Evolutionary conservation across 345 rosid species (phyloP).

Genomic region (Leavenworthia alabamica): DNA sequence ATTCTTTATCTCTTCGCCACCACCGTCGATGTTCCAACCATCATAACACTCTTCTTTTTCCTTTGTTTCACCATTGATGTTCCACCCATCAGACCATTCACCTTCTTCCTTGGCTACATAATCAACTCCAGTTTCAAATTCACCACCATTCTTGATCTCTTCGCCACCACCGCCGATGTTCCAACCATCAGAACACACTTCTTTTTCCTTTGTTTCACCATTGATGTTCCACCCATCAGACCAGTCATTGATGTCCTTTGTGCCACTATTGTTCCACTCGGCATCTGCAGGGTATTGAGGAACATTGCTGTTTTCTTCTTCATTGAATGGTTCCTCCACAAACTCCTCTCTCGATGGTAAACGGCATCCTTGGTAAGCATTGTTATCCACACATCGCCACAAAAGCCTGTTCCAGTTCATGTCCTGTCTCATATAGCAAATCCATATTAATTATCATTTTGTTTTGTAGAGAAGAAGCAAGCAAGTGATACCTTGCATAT

Average conservation of each 20-base stretch:
- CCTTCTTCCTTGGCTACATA: slow-evolving; percentile 7
- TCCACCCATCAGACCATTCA: slow-evolving; percentile 46
- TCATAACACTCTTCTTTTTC: slow-evolving; percentile 49
- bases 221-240: no score
- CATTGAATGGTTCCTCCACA: slow-evolving; percentile 21
- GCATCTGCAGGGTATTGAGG: slow-evolving; percentile 19
- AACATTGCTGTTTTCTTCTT: slow-evolving; percentile 26
- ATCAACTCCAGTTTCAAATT: background rate
- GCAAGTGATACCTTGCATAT: slow-evolving; percentile 51
- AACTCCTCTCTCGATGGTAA: slow-evolving; percentile 55
- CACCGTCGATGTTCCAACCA: slow-evolving; percentile 26
- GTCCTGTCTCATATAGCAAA: slow-evolving; percentile 41
- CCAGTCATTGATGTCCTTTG: no score
- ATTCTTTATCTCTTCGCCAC: background rate
- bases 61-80: slow-evolving; percentile 20
- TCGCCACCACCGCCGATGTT: background rate
- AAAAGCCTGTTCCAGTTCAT: slow-evolving; percentile 61
- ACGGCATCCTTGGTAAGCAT: slow-evolving; percentile 42
- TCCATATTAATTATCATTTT: background rate
- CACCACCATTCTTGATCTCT: no score
- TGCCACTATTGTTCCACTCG: slow-evolving; percentile 25
- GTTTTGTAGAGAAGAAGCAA: background rate
- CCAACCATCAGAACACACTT: slow-evolving; percentile 57
- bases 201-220: slow-evolving; percentile 32
- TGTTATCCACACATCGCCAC: slow-evolving; percentile 66